Evolutionary conservation across 2,329 filamentous ascomycete species (phyloP).

Genomic region (Didymella pomorum): DNA sequence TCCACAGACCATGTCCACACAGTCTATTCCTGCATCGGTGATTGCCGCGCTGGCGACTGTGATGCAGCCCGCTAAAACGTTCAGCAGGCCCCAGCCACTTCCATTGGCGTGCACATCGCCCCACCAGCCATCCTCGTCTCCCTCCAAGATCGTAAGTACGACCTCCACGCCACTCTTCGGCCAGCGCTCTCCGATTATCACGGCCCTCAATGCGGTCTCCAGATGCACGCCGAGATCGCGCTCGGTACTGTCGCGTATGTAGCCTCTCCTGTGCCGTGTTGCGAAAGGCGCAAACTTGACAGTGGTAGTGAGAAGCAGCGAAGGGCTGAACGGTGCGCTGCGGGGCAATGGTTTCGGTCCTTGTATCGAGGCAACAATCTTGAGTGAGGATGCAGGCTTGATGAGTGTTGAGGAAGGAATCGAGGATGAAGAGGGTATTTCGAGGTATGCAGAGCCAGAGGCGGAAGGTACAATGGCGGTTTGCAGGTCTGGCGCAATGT

Average conservation of each 20-base stretch:
- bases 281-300: constrained; percentile 98
- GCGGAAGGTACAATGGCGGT: constrained; percentile 93
- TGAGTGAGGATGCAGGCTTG: constrained; percentile 72
- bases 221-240: constrained; percentile 90
- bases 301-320: constrained; percentile 88
- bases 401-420: constrained; percentile 57
- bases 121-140: constrained; percentile 81
- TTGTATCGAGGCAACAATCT: constrained; percentile 92
- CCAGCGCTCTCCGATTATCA: constrained; percentile 92
- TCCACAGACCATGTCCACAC: constrained; percentile 86
- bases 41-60: constrained; percentile 93
- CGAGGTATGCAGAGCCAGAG: constrained; percentile 89
- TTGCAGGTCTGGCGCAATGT: constrained; percentile 72
- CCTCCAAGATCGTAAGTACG: constrained; percentile 90
- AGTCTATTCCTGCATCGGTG: constrained; percentile 94
- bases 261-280: constrained; percentile 80
- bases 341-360: constrained; percentile 89
- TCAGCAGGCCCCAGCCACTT: constrained; percentile 86
- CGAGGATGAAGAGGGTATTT: constrained; percentile 60
- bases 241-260: constrained; percentile 84
- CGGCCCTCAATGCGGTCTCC: constrained; percentile 87
- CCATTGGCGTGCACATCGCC: constrained; percentile 63
- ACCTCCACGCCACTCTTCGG: constrained; percentile 99
- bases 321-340: constrained; percentile 89
- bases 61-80: constrained; percentile 88